Evolutionary conservation across 257 asterid genomes (phyloP), one percentile per base, ranked within the genome.

Genomic region (Datura wrightii): DNA sequence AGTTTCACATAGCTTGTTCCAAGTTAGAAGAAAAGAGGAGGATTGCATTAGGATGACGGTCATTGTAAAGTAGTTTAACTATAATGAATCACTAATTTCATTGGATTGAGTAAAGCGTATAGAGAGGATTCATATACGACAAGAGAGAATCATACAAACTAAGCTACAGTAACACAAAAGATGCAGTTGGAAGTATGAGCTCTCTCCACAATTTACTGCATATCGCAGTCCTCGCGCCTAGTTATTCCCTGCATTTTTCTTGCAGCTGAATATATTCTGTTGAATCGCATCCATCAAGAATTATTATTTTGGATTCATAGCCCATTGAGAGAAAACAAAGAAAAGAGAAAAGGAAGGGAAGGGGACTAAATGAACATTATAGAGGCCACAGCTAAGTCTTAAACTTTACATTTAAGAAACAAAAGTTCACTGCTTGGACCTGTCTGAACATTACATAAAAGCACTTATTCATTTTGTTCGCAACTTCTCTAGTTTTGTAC

Each of bases 401-500:
- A 52, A 24, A 78, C 31, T 34, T 14, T 31, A 52, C 63, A 31
- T 52, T 52, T 52, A 52, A 52, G 48, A 78, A 52, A 14, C 42
- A 31, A 78, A 78, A 52, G 63, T 14, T 78, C 31, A 78, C 63
- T 31, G 14, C 58, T 24, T 56, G 71, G 24, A 6, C 42, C 41
- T 18, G 56, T 60, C 11, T 80, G 15, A 80, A 80, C 54, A 41
- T 58, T n/a, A 55, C 19, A 41, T 80, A 80, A 7, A 2, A 81
- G 16, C 31, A n/a, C 19, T 18, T 42, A 56, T 69, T 63, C 88
- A 85, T 58, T 83, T 86, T 37, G 72, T 78, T 24, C 84, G 44
- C 79, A 87, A 31, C 87, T 83, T 42, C 82, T 88, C 70, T 87
- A 87, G 36, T 84, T 86, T 59, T 87, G 81, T 53, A 91, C 85